phyloP scores from a whole-genome alignment of 352 stramenopile species.

The Pythium folliculosum region DNA sequence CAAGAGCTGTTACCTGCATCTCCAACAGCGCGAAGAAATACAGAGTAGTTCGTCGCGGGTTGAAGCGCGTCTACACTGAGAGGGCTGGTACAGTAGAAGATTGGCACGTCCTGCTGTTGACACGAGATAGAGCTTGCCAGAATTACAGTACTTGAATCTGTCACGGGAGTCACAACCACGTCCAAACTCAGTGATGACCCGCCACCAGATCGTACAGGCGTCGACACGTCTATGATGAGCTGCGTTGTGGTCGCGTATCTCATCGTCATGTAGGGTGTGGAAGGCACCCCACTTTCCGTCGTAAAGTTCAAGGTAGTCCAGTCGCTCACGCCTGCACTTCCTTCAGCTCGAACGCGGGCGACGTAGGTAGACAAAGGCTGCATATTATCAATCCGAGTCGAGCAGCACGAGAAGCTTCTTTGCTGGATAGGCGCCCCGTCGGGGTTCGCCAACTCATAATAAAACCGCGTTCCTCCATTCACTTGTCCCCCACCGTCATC shows the following conservation, averaged over 20 bases:
- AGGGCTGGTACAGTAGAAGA: conserved; percentile 29
- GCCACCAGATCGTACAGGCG: conserved; percentile 23
- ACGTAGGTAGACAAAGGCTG: conserved; percentile 29
- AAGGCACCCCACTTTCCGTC: conserved; percentile 35
- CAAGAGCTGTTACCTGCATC: conserved; percentile 35
- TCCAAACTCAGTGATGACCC: conserved; percentile 18
- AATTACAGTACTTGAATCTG: background rate
- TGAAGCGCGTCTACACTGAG: conserved; percentile 18
- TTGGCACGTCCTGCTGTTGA: background rate
- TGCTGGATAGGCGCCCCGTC: conserved; percentile 1
- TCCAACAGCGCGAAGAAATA: conserved; percentile 35
- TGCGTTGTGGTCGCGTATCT: conserved; percentile 30
- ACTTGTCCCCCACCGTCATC: conserved; percentile 34
- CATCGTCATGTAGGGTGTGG: conserved; percentile 23
- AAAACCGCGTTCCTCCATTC: conserved; percentile 7
- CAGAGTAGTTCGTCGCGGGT: conserved; percentile 24
- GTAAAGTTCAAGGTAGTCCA: conserved; percentile 35
- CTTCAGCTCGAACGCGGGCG: conserved; percentile 28
- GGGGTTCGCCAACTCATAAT: conserved; percentile 25
- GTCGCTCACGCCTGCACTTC: conserved; percentile 22
- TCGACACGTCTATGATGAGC: conserved; percentile 30
- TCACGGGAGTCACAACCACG: conserved; percentile 5
- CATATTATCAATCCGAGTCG: conserved; percentile 23
- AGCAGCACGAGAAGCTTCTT: conserved; percentile 24
- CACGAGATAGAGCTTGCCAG: conserved; percentile 10